These are phyloP conservation scores for Massarina eburnea DNA, from an alignment of 2,329 filamentous ascomycete genomes.

Conservation along the genomic window DNA sequence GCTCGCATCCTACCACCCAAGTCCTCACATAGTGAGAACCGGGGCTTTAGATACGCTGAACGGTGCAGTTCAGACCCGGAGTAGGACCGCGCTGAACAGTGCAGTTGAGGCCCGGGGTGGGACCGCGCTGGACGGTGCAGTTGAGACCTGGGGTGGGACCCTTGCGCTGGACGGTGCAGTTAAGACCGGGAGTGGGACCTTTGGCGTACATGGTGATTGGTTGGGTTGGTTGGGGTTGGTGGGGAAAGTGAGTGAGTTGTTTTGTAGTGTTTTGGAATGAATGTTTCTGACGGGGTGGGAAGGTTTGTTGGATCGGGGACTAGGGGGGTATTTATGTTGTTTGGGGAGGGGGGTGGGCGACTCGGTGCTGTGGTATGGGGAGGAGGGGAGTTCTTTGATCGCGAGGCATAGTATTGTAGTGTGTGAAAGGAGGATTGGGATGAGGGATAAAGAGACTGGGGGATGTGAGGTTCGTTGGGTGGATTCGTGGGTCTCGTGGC, in stretches of 20 bases:
- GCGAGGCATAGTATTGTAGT: neutral
- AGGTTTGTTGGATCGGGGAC: neutral
- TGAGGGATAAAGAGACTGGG: neutral
- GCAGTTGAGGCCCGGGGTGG: constrained; percentile 6
- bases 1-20: neutral
- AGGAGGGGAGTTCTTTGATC: constrained; percentile 2
- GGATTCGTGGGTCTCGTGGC: neutral
- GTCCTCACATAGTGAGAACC: neutral
- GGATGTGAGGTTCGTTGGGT: neutral
- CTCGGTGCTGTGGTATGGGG: neutral
- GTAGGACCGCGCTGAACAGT: constrained; percentile 3
- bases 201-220: constrained; percentile 2
- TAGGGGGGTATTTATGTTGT: constrained; percentile 15
- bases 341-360: neutral
- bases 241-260: constrained; percentile 1
- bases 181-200: neutral
- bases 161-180: constrained; percentile 6
- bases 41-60: constrained; percentile 2
- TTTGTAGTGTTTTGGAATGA: constrained; percentile 16
- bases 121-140: constrained; percentile 7
- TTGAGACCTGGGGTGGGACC: constrained; percentile 2
- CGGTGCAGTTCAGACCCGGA: constrained; percentile 7
- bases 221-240: constrained; percentile 8
- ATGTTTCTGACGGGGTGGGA: constrained; percentile 15
- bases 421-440: neutral